Conservation (phyloP, 768 basidiomycete genomes). For the Tephrocybe rancida region DNA sequence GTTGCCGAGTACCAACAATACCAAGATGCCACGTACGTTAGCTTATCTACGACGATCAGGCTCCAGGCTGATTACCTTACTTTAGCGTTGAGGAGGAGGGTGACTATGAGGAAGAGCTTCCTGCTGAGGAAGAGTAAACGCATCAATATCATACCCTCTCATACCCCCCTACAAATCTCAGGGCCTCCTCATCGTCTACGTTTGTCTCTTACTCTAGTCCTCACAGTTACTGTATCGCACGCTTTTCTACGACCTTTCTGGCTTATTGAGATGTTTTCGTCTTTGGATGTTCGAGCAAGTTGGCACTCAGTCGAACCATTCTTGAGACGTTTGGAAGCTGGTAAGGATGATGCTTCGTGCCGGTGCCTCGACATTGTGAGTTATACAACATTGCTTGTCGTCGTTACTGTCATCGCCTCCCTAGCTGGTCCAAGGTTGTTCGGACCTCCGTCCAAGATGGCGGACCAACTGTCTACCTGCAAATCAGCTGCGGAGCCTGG, state of each 20-base stretch:
- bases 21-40: conserved; percentile 87
- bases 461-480: no score
- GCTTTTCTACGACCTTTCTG: conserved; percentile 34
- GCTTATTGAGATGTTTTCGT: conserved; percentile 22
- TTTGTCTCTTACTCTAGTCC: conserved; percentile 19
- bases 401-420: no score
- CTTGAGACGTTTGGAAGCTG: no score
- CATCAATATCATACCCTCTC: conserved; percentile 22
- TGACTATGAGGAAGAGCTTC: conserved; percentile 84
- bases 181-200: conserved; percentile 17
- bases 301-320: conserved; percentile 8
- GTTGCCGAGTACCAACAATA: conserved; percentile 98
- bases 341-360: no score
- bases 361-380: no score
- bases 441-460: no score
- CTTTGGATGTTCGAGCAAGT: conserved; percentile 29
- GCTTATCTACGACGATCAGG: background rate
- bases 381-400: no score
- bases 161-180: conserved; percentile 20
- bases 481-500: no score
- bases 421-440: no score
- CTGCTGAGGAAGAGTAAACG: conserved; percentile 55
- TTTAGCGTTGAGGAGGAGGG: conserved; percentile 82
- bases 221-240: conserved; percentile 36
- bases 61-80: background rate